A percentile compares a stretch with the other conserved stretches of the same genome.
Conservation (phyloP, 2,329 filamentous ascomycete species). For the Metarhizium rileyi region DNA sequence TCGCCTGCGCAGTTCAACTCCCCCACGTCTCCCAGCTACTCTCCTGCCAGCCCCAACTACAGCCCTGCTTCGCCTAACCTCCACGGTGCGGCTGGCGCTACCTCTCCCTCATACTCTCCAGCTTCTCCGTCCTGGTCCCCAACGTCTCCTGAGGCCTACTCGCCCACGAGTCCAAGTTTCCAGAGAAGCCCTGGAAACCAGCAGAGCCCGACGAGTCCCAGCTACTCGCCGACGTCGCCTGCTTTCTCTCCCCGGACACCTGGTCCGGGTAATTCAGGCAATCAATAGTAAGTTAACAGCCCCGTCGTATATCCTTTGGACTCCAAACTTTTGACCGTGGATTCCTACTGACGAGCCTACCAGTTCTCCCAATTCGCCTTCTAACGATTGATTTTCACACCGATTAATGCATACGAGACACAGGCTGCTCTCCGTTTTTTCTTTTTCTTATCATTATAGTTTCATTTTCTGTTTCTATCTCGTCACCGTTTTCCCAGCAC, state of each 20-base stretch:
- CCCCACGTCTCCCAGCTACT: constrained; percentile 65
- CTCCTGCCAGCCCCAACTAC: constrained; percentile 61
- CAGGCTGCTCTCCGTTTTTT: constrained; percentile 19
- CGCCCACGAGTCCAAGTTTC: constrained; percentile 53
- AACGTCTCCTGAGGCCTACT: constrained; percentile 57
- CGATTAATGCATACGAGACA: constrained; percentile 25
- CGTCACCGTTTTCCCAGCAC: background rate
- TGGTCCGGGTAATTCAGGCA: constrained; percentile 32
- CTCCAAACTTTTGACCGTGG: background rate
- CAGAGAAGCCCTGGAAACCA: constrained; percentile 43
- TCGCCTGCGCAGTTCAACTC: constrained; percentile 67
- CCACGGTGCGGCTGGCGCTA: constrained; percentile 27
- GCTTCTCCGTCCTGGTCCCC: constrained; percentile 72
- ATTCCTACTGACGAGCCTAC: constrained; percentile 18
- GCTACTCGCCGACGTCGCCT: constrained; percentile 56
- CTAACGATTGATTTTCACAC: constrained; percentile 28
- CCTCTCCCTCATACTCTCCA: constrained; percentile 55
- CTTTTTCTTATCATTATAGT: constrained; percentile 16
- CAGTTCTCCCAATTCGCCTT: constrained; percentile 35
- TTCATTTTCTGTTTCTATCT: constrained; percentile 3
- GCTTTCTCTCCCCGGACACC: constrained; percentile 37
- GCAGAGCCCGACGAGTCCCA: constrained; percentile 57
- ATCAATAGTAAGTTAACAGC: constrained; percentile 34
- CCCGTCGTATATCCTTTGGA: too few relatives aligned
- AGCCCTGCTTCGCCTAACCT: constrained; percentile 57